Base-by-base conservation (phyloP, 2,329 filamentous ascomycete species). In the Cordyceps cateniannulata region DNA sequence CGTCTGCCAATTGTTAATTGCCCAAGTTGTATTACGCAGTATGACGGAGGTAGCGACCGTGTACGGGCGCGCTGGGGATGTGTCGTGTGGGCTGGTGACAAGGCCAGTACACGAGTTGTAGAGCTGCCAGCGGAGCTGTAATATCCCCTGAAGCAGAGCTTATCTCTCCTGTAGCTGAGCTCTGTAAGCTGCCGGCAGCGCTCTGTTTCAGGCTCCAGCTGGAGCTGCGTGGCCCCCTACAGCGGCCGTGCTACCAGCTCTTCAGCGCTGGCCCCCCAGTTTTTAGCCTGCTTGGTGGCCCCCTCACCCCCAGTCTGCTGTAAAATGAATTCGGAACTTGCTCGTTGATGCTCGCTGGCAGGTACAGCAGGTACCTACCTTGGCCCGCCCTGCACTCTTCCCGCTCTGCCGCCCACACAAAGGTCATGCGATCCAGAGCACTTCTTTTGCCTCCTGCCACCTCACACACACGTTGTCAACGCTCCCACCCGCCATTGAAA, bases 381-480 rank as follows among this genome's bases (percentile, higher is more conserved):
- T 22, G 32, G 38, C 27, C 54, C 54, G 27, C 54, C 44, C 54
- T 32, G n/a, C 59, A 55, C 63, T 63, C 64, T 62, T 57, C 55
- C 64, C 63, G n/a, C 42, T 45, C 42, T 45, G 42, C n/a, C 67
- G 64, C 65, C 66, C 69, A 50, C 48, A 50, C 48, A 50, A 42
- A 71, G 73, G 73, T 74, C 73, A 75, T 75, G 73, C 72, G 67
- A 74, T 71, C 71, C 68, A 73, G 72, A 72, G n/a, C n/a, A 64
- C 63, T 66, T 61, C 62, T 59, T 59, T 61, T 67, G 67, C 69
- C 65, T 60, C 4, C 67, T 66, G 62, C 67, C 68, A 67, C 65
- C 32, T 35, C 32, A 35, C 65, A 61, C 51, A 69, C 64, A 70
- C 70, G 68, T 65, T 67, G 68, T 56, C 52, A 68, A 68, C 64